Base-by-base conservation (phyloP, 345 rosid species). In the Eutrema japonicum region DNA sequence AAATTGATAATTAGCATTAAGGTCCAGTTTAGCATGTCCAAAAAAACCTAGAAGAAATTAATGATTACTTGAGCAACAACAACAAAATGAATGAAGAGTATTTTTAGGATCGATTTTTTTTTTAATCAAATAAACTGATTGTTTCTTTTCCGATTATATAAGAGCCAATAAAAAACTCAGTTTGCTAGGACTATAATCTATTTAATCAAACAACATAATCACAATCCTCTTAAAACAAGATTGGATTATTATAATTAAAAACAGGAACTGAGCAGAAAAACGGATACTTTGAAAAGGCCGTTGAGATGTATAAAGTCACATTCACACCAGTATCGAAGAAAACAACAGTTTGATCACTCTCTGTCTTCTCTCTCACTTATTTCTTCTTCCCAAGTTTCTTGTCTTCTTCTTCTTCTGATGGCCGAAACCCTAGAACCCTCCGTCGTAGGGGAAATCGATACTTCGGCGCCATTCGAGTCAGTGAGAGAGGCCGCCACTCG, bases 401-500 rank as follows among this genome's bases (percentile, higher is more conserved):
- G 66, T 68, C 64, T 33, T 72, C 61, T 61, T 72, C 61, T 61
- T 50, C 68, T 54, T 66, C 70, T 57, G 4, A 81, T 80, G 82
- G 76, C 80, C 42, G 83, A 72, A 43, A 72, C 81, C 68, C 41
- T 78, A 55, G 78, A 63, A 41, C 5, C 61, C 71, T 57, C 71
- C 68, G 46, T 41, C 68, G 84, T 70, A 16, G 71, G 71, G 8
- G 97, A 86, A 83, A 87, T 94, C 81, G 98, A 94, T 62, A 91
- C 98, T 4, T 94, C 97, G 56, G 95, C 96, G 3, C 98, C 97
- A 45, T 91, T 94, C 76, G 95, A 88, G 85, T 91, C 98, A 0
- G 98, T 94, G 16, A 94, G 84, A 82, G 97, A 94, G 67, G 98
- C 97, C 8, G 96, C 85, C 41, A 77, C 73, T 71, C 88, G 90